These are phyloP conservation scores for Polygonum maritimum DNA, from an alignment of 148 eudicot species.

Conservation along the genomic window DNA sequence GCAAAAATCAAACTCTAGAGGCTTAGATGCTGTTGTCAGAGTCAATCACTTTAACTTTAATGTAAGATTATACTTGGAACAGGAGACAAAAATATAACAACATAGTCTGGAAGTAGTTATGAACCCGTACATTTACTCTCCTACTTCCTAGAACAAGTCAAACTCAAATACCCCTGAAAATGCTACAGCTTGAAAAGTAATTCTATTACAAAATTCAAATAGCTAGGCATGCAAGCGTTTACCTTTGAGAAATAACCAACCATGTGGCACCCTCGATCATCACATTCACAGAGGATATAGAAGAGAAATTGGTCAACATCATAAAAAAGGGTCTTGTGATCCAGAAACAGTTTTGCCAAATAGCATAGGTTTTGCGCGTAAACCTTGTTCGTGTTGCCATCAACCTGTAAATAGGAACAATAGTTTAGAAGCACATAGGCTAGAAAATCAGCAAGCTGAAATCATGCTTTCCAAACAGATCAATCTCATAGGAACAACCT, in stretches of 20 bases:
- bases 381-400: conserved; percentile 95
- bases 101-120: background rate
- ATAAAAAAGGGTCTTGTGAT: conserved; percentile 95
- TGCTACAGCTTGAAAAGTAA: background rate
- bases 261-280: conserved; percentile 99
- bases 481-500: background rate
- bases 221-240: conserved; percentile 4
- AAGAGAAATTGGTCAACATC: conserved; percentile 88
- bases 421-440: conserved; percentile 7
- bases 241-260: conserved; percentile 99
- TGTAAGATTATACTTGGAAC: background rate
- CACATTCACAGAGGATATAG: conserved; percentile 90
- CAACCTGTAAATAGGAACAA: conserved; percentile 44
- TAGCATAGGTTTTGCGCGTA: conserved; percentile 94
- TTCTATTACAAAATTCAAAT: background rate
- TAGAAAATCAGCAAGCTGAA: background rate
- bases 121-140: background rate
- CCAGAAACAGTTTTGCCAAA: conserved; percentile 85
- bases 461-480: background rate
- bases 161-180: background rate
- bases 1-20: background rate
- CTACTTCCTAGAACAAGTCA: background rate
- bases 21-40: background rate
- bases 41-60: background rate
- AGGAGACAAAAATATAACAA: background rate